Conservation (phyloP, 2,329 filamentous ascomycete genomes). For the Colletotrichum filicis region DNA sequence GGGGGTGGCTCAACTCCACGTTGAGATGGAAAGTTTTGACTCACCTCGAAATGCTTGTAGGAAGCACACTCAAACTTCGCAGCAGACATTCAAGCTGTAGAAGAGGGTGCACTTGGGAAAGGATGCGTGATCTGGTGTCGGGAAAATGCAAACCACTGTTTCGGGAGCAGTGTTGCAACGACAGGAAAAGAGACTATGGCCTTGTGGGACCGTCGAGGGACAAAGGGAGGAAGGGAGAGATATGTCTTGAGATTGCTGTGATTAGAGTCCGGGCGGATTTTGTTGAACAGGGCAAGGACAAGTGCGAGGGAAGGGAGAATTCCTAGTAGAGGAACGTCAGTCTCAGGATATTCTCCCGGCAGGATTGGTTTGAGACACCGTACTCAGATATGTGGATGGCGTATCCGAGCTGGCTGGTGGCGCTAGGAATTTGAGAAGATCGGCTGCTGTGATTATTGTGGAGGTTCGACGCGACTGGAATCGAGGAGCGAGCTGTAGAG, state of each 20-base stretch:
- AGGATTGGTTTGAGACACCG: conserved; percentile 30
- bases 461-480: conserved; percentile 12
- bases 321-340: conserved; percentile 28
- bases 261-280: conserved; percentile 18
- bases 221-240: conserved; percentile 34
- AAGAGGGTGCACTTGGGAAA: conserved; percentile 34
- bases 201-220: conserved; percentile 31
- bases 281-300: conserved; percentile 20
- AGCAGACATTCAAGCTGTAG: conserved; percentile 67
- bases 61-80: conserved; percentile 65
- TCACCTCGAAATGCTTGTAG: conserved; percentile 71
- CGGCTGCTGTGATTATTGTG: background rate
- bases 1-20: conserved; percentile 34
- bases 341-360: conserved; percentile 27
- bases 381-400: conserved; percentile 34
- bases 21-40: conserved; percentile 44
- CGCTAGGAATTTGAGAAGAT: conserved; percentile 15
- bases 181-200: conserved; percentile 34
- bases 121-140: conserved; percentile 31
- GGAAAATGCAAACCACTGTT: conserved; percentile 38
- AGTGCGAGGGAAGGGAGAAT: conserved; percentile 28
- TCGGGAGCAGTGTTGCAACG: conserved; percentile 36
- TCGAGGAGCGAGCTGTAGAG: background rate
- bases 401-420: conserved; percentile 27
- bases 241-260: conserved; percentile 35